phyloP scores from a whole-genome alignment of 495 filamentous ascomycete species.

The Hypoxylon trugodes region DNA sequence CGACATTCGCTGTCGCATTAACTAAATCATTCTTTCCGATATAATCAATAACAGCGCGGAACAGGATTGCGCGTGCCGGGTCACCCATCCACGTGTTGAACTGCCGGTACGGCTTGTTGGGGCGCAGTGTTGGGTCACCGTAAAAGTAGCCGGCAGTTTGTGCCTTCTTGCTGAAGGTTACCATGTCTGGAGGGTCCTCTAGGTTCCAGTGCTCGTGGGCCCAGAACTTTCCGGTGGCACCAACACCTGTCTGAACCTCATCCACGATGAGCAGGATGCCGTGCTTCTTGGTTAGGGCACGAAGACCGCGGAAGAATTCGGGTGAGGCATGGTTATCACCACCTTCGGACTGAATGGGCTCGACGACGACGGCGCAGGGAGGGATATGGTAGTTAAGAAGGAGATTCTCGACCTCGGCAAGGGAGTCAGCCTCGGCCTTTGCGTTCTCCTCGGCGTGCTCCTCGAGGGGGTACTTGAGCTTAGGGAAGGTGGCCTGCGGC shows the following conservation, averaged over 20 bases:
- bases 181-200: conserved; percentile 88
- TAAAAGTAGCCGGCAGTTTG: conserved; percentile 98
- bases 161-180: conserved; percentile 98
- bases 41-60: conserved; percentile 90
- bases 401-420: conserved; percentile 87
- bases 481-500: conserved; percentile 94
- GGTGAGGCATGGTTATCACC: conserved; percentile 98
- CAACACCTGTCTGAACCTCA: conserved; percentile 97
- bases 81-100: conserved; percentile 99
- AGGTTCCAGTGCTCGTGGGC: conserved; percentile 98
- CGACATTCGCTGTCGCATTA: conserved; percentile 78
- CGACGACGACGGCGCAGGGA: conserved; percentile 88
- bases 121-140: conserved; percentile 84
- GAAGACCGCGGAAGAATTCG: conserved; percentile 88
- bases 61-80: conserved; percentile 87
- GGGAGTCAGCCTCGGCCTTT: conserved; percentile 81
- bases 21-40: conserved; percentile 84
- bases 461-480: conserved; percentile 89
- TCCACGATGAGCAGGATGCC: conserved; percentile 94
- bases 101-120: conserved; percentile 98
- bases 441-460: conserved; percentile 83
- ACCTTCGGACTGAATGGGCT: conserved; percentile 98
- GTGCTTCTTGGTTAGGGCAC: conserved; percentile 85
- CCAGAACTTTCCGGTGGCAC: conserved; percentile 97
- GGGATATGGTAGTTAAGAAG: conserved; percentile 85